These are phyloP conservation scores for Linum tenue DNA, from an alignment of 345 rosid species.

Conservation along the genomic window DNA sequence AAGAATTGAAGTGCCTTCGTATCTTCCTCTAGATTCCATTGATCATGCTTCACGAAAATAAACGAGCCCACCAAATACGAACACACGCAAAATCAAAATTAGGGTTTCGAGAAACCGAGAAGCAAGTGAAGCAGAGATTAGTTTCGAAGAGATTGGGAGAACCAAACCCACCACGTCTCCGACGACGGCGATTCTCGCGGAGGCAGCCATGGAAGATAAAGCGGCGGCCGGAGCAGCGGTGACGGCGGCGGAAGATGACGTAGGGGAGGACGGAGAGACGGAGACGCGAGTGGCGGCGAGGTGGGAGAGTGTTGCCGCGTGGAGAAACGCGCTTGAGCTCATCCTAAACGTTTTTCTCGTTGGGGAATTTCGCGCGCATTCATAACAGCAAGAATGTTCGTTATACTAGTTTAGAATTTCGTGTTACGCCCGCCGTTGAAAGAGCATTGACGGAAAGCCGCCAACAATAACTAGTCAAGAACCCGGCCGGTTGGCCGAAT, in stretches of 20 bases:
- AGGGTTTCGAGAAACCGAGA: neutral
- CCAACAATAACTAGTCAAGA: too few relatives aligned
- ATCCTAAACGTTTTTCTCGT: neutral
- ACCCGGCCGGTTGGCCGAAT: too few relatives aligned
- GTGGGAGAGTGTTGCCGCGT: conserved; percentile 15
- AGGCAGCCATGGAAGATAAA: conserved; percentile 31
- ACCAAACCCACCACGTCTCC: conserved; percentile 47
- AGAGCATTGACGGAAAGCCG: too few relatives aligned
- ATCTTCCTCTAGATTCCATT: conserved; percentile 70
- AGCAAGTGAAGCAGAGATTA: too few relatives aligned
- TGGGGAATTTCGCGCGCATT: neutral
- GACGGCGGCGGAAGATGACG: conserved; percentile 28
- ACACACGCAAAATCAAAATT: neutral
- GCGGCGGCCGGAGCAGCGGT: conserved; percentile 11
- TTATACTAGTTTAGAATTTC: too few relatives aligned
- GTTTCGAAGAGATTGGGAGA: neutral
- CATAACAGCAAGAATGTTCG: neutral
- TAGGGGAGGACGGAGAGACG: conserved; percentile 10
- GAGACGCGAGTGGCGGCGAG: conserved; percentile 3
- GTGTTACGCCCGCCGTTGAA: too few relatives aligned
- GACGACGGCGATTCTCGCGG: conserved; percentile 44
- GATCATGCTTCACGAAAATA: conserved; percentile 47
- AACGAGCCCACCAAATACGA: neutral
- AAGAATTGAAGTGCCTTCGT: conserved; percentile 58
- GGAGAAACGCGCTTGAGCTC: conserved; percentile 17